Evolutionary conservation across 2,329 filamentous ascomycete species (phyloP), one percentile per base, ranked within the genome.

Genomic region (Exophiala alcalophila): DNA sequence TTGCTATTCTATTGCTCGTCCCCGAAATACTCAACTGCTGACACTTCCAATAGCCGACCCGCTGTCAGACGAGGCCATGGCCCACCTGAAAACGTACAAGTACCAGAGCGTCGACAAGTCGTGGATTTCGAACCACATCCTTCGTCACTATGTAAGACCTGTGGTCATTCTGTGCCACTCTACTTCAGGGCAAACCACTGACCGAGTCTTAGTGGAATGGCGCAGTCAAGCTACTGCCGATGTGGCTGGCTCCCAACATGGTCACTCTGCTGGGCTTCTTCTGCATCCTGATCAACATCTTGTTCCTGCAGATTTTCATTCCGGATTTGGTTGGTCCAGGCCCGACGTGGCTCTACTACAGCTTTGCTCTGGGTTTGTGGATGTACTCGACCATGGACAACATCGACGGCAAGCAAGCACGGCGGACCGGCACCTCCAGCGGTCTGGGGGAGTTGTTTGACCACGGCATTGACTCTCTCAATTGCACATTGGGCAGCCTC

Each of bases 381-480:
- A 92, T 94, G 86, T 94, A 97, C 68, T 94, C 92, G 57, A 98
- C 92, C 10, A 90, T 98, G 84, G 92, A 98, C 72, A 98, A 98
- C 65, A 84, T 97, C 53, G 92, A 98, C 65, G 92, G 92, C 57
- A 98, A 98, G 70, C 92, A 98, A 71, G 92, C 92, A 44, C 79
- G 92, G 53, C 78, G 92, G 59, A 98, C 92, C 3, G 90, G 91
- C 39, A 96, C 91, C 3, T 97, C 91, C 20, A 96, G 89, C 63
- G 88, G 88, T 1, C 76, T 98, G 18, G 92, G 92, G 56, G 92
- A 98, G 68, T 80, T 98, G 10, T 98, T 98, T 68, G 92, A 98
- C 68, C 92, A 98, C 69, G 92, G 92, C 54, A 97, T 98, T 67
- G 92, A 98, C 68, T 96, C 89, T 19, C 72, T 98, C 52, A 98